These are phyloP conservation scores for Monosporozyma solicola DNA, from an alignment of 805 yeast species.

Conservation along the genomic window DNA sequence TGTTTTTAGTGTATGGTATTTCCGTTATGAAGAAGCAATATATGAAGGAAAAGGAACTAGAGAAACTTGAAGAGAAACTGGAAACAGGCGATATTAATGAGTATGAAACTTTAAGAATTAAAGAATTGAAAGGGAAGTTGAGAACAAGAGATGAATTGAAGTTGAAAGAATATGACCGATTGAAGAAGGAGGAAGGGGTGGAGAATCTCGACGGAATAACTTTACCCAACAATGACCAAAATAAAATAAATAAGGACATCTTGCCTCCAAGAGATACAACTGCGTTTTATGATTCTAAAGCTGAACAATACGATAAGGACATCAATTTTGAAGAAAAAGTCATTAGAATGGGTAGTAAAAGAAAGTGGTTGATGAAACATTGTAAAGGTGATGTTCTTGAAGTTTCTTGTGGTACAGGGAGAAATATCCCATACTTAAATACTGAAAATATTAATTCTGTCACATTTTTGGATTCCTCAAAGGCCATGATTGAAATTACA, in stretches of 20 bases:
- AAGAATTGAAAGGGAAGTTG: conserved; percentile 49
- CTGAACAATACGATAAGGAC: conserved; percentile 70
- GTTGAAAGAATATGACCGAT: conserved; percentile 47
- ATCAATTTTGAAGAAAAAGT: conserved; percentile 49
- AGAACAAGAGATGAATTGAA: conserved; percentile 58
- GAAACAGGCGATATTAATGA: conserved; percentile 36
- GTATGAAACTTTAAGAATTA: conserved; percentile 53
- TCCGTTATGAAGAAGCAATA: conserved; percentile 60
- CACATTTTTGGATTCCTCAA: conserved; percentile 79
- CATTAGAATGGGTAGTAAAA: conserved; percentile 43
- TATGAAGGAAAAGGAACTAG: conserved; percentile 54
- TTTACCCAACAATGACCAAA: conserved; percentile 27
- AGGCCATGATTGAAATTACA: conserved; percentile 76
- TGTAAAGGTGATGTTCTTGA: conserved; percentile 85
- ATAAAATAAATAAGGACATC: conserved; percentile 33
- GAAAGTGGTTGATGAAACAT: conserved; percentile 73
- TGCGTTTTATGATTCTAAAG: conserved; percentile 64
- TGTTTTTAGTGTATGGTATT: conserved; percentile 49
- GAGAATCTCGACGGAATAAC: conserved; percentile 26
- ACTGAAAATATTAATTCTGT: conserved; percentile 54
- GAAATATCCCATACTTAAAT: conserved; percentile 72
- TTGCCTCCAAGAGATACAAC: conserved; percentile 77
- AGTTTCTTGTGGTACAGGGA: conserved; percentile 93
- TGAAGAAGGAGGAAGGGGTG: conserved; percentile 35
- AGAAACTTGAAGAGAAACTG: conserved; percentile 34